Evolutionary conservation across 257 asterid species (phyloP).

Genomic region (Cynanchum wilfordii): DNA sequence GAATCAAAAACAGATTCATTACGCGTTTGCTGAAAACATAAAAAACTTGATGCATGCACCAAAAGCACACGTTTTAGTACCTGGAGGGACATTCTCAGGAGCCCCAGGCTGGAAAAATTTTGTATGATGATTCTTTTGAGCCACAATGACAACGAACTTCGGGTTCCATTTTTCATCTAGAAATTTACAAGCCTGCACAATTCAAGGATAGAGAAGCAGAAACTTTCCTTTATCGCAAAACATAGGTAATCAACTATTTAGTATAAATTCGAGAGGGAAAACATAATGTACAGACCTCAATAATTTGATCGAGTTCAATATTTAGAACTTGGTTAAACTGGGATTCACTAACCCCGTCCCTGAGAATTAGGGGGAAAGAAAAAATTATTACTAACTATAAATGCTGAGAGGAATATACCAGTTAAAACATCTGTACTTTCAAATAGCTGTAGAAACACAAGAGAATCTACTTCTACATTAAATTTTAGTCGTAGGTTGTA

Average conservation of each 20-base stretch:
- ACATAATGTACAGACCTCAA: constrained; percentile 47
- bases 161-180: constrained; percentile 82
- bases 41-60: background rate
- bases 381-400: background rate
- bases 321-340: constrained; percentile 84
- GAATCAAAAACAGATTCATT: constrained; percentile 19
- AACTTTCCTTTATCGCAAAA: background rate
- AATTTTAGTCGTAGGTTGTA: background rate
- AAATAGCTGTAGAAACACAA: no score
- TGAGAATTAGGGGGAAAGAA: constrained; percentile 18
- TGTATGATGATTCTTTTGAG: constrained; percentile 93
- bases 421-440: background rate
- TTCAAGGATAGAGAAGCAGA: background rate
- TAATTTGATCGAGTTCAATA: constrained; percentile 69
- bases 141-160: constrained; percentile 73
- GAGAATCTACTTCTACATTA: no score
- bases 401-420: background rate
- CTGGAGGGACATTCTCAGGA: constrained; percentile 90
- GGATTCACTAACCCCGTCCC: constrained; percentile 89
- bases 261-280: background rate
- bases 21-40: background rate
- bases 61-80: constrained; percentile 20
- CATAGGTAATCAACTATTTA: background rate
- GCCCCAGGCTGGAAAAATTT: constrained; percentile 72
- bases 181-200: constrained; percentile 67